These are phyloP conservation scores for Exophiala sideris DNA, from an alignment of 2,329 filamentous ascomycete species.

Conservation along the genomic window DNA sequence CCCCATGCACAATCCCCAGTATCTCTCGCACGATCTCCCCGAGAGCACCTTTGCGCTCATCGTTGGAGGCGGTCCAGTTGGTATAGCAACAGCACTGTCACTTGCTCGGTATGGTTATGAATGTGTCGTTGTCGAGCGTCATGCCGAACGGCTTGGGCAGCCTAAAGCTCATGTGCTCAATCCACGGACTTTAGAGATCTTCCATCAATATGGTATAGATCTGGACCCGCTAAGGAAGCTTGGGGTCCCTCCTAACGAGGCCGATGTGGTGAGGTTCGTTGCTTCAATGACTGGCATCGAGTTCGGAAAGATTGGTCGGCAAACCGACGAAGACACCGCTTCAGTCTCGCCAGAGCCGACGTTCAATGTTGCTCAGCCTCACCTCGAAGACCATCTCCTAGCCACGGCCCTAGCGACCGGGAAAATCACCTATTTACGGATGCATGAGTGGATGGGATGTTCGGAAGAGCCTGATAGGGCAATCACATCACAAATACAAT, in stretches of 20 bases:
- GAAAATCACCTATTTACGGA: constrained; percentile 1
- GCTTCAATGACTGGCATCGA: constrained; percentile 8
- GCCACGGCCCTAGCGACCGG: constrained; percentile 1
- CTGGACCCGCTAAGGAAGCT: neutral
- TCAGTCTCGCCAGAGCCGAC: constrained; percentile 4
- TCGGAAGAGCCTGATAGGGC: neutral
- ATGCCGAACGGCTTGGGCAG: constrained; percentile 27
- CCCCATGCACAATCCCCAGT: too few species aligned
- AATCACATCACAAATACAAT: neutral
- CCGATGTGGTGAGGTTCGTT: neutral
- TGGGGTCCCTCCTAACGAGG: constrained; percentile 1
- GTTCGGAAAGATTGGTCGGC: neutral
- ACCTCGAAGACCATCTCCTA: constrained; percentile 7
- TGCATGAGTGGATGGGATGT: constrained; percentile 6
- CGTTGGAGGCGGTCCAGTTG: constrained; percentile 46
- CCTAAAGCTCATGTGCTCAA: constrained; percentile 32
- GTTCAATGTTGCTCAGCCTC: constrained; percentile 10
- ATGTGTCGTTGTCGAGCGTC: constrained; percentile 25
- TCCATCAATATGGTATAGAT: constrained; percentile 29
- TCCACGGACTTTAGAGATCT: constrained; percentile 30
- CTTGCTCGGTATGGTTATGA: constrained; percentile 14
- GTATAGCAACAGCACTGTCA: constrained; percentile 37
- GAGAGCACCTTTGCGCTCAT: constrained; percentile 29
- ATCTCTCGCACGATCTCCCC: neutral
- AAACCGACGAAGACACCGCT: constrained; percentile 16